Evolutionary conservation across 2,329 filamentous ascomycete species (phyloP), one percentile per base, ranked within the genome.

Genomic region (Aspergillus sp.): DNA sequence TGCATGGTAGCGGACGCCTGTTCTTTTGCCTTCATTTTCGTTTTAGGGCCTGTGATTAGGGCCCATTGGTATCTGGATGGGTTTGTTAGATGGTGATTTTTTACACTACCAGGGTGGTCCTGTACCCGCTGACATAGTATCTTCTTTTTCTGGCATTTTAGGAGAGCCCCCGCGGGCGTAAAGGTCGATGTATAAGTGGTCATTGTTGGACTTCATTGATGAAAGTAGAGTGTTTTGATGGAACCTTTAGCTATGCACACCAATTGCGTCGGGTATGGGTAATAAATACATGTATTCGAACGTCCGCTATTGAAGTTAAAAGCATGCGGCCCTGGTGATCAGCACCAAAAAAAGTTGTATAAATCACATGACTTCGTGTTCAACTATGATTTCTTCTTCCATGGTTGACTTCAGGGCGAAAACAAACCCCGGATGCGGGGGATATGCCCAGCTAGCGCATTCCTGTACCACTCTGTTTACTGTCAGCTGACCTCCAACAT

Each of bases 131-230:
- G 34, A n/a, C 53, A 51, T 43, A 58, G 50, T 62, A 42, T 64
- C 58, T 57, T 63, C 57, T 40, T 55, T 51, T 7, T 46, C 57
- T 36, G 56, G 52, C 59, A 62, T 59, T 1, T 32, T 55, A 29
- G 55, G 36, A 3, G 10, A 39, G 7, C 55, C 58, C 41, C 55
- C 55, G 29, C 59, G 57, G 9, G 50, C 54, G 42, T 64, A 57
- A 28, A 65, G 56, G n/a, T 45, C 57, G 45, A 64, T 48, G 44
- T 64, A 64, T 10, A 63, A 47, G n/a, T 60, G 57, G 36, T 62
- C 54, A 56, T 65, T 64, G 43, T 61, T 58, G 19, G 19, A 19
- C 19, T 36, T 36, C 7, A 10, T 12, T 35, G 32, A 10, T 35
- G 8, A 5, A 12, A 35, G 19, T 10, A 36, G n/a, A 35, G 6